Evolutionary conservation across 257 asterid genomes (phyloP).

Genomic region (Gentiana dahurica): DNA sequence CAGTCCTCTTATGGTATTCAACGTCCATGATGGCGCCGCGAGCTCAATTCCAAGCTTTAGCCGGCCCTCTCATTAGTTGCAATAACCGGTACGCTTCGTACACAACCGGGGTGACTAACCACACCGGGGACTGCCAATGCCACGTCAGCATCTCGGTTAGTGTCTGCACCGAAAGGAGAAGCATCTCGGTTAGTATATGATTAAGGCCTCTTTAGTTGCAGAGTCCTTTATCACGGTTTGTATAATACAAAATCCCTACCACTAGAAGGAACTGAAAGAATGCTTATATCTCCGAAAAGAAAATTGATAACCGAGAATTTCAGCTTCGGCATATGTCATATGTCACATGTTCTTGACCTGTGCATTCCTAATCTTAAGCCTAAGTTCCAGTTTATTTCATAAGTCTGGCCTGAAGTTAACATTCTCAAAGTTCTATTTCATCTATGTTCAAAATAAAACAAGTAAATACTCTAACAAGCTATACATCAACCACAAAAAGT

Average conservation of each 20-base stretch:
- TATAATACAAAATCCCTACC: conserved; percentile 9
- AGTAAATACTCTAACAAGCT: too few species aligned
- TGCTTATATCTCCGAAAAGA: too few species aligned
- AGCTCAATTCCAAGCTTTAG: conserved; percentile 79
- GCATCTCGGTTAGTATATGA: conserved; percentile 41
- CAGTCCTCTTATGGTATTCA: conserved; percentile 59
- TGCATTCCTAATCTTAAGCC: too few species aligned
- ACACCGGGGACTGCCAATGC: conserved; percentile 97
- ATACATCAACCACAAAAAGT: too few species aligned
- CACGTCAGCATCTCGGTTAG: conserved; percentile 87
- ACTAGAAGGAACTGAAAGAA: too few species aligned
- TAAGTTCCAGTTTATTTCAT: too few species aligned
- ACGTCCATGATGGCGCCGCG: conserved; percentile 58
- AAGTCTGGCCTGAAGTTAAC: too few species aligned
- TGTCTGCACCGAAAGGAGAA: conserved; percentile 65
- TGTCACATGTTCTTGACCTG: too few species aligned
- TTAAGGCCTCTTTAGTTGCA: conserved; percentile 48
- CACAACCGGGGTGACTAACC: conserved; percentile 82
- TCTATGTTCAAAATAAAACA: too few species aligned
- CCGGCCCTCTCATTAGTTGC: conserved; percentile 91
- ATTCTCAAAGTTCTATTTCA: too few species aligned
- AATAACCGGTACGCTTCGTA: conserved; percentile 75
- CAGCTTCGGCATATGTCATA: too few species aligned
- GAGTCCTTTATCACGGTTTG: conserved; percentile 23
- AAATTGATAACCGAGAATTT: too few species aligned